Evolutionary conservation across 2,329 filamentous ascomycete genomes (phyloP).

Genomic region (Trichoderma afroharzianum): DNA sequence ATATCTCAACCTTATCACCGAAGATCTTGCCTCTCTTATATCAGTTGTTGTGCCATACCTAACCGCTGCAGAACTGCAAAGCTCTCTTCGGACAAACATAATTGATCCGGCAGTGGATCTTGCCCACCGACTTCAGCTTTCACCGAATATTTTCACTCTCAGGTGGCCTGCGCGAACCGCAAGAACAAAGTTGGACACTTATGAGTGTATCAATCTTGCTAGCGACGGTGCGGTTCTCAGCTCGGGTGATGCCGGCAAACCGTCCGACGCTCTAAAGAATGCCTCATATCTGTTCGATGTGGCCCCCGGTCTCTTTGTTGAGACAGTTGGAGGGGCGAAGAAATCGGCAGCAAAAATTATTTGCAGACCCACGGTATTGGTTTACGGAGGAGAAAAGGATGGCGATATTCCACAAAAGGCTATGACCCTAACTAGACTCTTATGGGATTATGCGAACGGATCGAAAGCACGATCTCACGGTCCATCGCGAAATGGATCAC

Average conservation of each 20-base stretch:
- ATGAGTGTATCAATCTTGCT: conserved; percentile 36
- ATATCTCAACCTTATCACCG: conserved; percentile 30
- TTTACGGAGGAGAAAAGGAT: conserved; percentile 26
- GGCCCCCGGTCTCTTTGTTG: conserved; percentile 37
- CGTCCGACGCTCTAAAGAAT: conserved; percentile 28
- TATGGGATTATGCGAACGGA: conserved; percentile 30
- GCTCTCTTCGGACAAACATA: conserved; percentile 32
- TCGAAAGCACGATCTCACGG: conserved; percentile 18
- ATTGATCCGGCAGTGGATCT: conserved; percentile 36
- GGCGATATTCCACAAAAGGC: conserved; percentile 27
- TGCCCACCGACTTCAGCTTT: conserved; percentile 35
- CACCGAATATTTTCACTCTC: conserved; percentile 33
- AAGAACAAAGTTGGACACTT: conserved; percentile 34
- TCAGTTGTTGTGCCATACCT: conserved; percentile 29
- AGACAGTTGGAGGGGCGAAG: conserved; percentile 33
- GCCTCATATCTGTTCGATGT: conserved; percentile 37
- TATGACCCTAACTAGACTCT: conserved; percentile 32
- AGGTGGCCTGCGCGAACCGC: conserved; percentile 38
- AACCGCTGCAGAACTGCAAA: conserved; percentile 29
- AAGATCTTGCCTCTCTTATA: conserved; percentile 34
- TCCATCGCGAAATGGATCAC: conserved; percentile 13
- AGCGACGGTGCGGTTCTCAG: conserved; percentile 30
- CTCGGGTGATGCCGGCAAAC: conserved; percentile 28
- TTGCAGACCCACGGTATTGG: conserved; percentile 33
- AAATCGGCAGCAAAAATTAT: conserved; percentile 33